phyloP scores from a whole-genome alignment of 139 green algal genomes.

The Picocystis salinarum region DNA sequence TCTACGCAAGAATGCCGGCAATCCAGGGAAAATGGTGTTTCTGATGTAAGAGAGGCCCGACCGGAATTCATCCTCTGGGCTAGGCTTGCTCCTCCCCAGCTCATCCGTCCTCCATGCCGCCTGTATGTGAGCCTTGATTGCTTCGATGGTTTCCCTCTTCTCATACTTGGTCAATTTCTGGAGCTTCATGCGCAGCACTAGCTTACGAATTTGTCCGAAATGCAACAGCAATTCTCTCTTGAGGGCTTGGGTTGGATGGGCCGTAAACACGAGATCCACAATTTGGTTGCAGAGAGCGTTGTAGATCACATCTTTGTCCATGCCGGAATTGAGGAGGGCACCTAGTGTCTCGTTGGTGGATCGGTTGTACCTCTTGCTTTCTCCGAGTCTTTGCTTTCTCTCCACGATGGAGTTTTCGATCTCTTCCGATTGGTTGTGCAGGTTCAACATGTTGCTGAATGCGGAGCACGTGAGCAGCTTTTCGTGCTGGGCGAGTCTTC shows the following conservation, averaged over 20 bases:
- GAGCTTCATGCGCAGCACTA: constrained; percentile 62
- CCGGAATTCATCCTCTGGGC: constrained; percentile 1
- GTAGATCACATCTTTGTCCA: constrained; percentile 42
- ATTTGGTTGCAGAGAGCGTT: constrained; percentile 51
- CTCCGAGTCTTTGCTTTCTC: neutral
- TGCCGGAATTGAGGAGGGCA: constrained; percentile 34
- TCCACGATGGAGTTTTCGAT: constrained; percentile 21
- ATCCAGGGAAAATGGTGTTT: constrained; percentile 1
- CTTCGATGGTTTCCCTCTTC: constrained; percentile 47
- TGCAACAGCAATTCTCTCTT: constrained; percentile 63
- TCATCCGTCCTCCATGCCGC: constrained; percentile 21
- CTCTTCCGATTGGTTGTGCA: constrained; percentile 80
- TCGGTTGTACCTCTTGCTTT: constrained; percentile 33
- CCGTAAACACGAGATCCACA: constrained; percentile 72
- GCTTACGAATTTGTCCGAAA: constrained; percentile 36
- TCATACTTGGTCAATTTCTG: constrained; percentile 58
- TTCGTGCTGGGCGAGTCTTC: too few relatives aligned
- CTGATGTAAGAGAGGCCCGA: constrained; percentile 1
- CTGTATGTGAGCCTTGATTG: constrained; percentile 49
- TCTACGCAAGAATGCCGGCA: neutral
- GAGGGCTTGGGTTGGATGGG: constrained; percentile 69
- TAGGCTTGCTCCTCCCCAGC: constrained; percentile 1
- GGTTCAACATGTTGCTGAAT: constrained; percentile 78
- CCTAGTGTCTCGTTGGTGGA: constrained; percentile 69
- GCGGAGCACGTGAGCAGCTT: too few relatives aligned